phyloP scores from a whole-genome alignment of 495 filamentous ascomycete genomes.

The Thermochaetoides thermophila region DNA sequence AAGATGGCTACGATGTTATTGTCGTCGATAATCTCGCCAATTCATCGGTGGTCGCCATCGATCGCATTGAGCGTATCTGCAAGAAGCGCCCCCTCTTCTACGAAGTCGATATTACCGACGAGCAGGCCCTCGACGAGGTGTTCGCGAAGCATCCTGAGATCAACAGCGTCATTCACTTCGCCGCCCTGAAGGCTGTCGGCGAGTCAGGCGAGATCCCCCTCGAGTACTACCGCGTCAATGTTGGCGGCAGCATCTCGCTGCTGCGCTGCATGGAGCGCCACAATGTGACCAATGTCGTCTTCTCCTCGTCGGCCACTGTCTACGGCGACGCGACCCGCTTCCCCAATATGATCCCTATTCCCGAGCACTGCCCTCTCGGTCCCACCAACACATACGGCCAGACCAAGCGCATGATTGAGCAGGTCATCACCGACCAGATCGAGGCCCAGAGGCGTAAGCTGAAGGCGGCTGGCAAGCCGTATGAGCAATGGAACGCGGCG shows the following conservation, averaged over 20 bases:
- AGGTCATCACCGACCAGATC: slow-evolving; percentile 79
- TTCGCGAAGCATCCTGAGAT: slow-evolving; percentile 84
- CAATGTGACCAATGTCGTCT: slow-evolving; percentile 92
- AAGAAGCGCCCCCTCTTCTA: slow-evolving; percentile 81
- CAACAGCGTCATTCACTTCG: slow-evolving; percentile 97
- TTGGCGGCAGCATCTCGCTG: slow-evolving; percentile 80
- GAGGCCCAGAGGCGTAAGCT: slow-evolving; percentile 73
- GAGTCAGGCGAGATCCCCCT: slow-evolving; percentile 90
- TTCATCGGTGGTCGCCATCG: slow-evolving; percentile 73
- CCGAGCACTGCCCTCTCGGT: slow-evolving; percentile 87
- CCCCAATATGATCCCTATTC: slow-evolving; percentile 97
- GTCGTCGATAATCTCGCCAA: slow-evolving; percentile 95
- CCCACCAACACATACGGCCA: slow-evolving; percentile 95
- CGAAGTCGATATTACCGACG: slow-evolving; percentile 76
- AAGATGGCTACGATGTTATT: slow-evolving; percentile 90
- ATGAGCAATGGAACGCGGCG: slow-evolving; percentile 81
- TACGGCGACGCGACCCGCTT: slow-evolving; percentile 96
- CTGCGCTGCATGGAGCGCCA: slow-evolving; percentile 75
- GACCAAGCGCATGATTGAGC: slow-evolving; percentile 86
- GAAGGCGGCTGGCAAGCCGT: slow-evolving; percentile 62
- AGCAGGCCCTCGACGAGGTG: slow-evolving; percentile 68
- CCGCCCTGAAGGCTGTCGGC: slow-evolving; percentile 93
- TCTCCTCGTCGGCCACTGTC: slow-evolving; percentile 90
- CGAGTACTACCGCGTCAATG: slow-evolving; percentile 96
- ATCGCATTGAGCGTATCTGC: slow-evolving; percentile 84